Conservation (phyloP, 192 early-diverging fungal species). For the Spizellomyces sp. region DNA sequence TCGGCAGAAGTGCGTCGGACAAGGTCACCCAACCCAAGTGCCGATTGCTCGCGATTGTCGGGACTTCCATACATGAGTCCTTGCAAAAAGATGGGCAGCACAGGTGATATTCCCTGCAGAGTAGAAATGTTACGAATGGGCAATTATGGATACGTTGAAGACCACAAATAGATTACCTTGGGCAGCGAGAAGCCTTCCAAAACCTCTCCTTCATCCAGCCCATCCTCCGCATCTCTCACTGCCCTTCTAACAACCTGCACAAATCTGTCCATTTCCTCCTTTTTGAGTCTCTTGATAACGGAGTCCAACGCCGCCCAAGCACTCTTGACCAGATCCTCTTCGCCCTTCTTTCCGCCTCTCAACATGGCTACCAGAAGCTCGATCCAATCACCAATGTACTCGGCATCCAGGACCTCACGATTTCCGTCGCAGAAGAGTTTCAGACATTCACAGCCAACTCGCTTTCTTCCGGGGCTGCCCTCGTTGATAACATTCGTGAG, state of each 20-base stretch:
- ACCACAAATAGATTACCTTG: slow-evolving; percentile 49
- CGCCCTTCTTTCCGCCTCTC: slow-evolving; percentile 43
- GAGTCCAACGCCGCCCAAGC: slow-evolving; percentile 83
- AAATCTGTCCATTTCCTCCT: slow-evolving; percentile 85
- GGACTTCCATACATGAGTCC: slow-evolving; percentile 86
- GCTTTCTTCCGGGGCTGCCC: slow-evolving; percentile 3
- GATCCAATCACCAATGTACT: slow-evolving; percentile 83
- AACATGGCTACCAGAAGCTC: slow-evolving; percentile 74
- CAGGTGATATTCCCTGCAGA: slow-evolving; percentile 66
- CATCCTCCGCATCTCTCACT: slow-evolving; percentile 60
- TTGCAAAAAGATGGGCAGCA: slow-evolving; percentile 92
- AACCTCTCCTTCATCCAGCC: slow-evolving; percentile 38
- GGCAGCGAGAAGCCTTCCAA: slow-evolving; percentile 88
- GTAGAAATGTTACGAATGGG: slow-evolving; percentile 37
- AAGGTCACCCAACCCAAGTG: slow-evolving; percentile 81
- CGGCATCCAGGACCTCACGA: slow-evolving; percentile 54
- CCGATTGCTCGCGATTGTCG: slow-evolving; percentile 83
- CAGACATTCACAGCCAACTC: slow-evolving; percentile 64
- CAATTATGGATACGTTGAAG: neutral
- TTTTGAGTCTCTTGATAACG: slow-evolving; percentile 78
- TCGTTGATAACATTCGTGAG: slow-evolving; percentile 70
- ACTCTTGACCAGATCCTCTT: slow-evolving; percentile 61
- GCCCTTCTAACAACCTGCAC: slow-evolving; percentile 70
- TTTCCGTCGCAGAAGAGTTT: slow-evolving; percentile 68
- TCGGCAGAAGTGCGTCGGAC: slow-evolving; percentile 70